Base-by-base conservation (phyloP, 2,329 filamentous ascomycete species). In the Cyanodermella asteris region DNA sequence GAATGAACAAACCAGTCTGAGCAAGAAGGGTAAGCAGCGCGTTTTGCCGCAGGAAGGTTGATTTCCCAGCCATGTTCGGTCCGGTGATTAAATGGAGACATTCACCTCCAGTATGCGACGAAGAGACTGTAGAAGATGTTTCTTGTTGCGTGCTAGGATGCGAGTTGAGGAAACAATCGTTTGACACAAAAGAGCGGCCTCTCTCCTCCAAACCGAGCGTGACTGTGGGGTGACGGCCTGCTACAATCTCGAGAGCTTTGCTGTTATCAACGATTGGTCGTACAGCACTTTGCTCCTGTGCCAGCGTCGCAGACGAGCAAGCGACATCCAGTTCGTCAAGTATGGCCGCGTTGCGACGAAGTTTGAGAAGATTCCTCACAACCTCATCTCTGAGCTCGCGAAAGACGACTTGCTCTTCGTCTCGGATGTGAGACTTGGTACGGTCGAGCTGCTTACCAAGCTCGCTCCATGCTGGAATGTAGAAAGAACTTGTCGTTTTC, bases 61-160 rank as follows among this genome's bases (percentile, higher is more conserved):
- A 84, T 51, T 97, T 97, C 23, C 87, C 87, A 2, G 74, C 87
- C 87, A 97, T 97, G 49, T 97, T 97, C n/a, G 87, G 87, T 0
- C 87, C 67, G 4, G 66, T 72, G 34, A 72, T 68, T 17, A 72
- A 59, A 51, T 63, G 64, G 24, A 71, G 60, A 55, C 37, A 76
- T 63, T 63, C 84, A 54, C 45, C 65, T 39, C 71, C 72, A n/a
- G n/a, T n/a, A n/a, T n/a, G n/a, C n/a, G n/a, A n/a, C n/a, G n/a
- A n/a, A n/a, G n/a, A n/a, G n/a, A n/a, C n/a, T n/a, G n/a, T n/a
- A n/a, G n/a, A n/a, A n/a, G n/a, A n/a, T n/a, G n/a, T n/a, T n/a
- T n/a, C n/a, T n/a, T n/a, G n/a, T n/a, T n/a, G n/a, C n/a, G n/a
- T n/a, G n/a, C n/a, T n/a, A n/a, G n/a, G n/a, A n/a, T n/a, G n/a